These are phyloP conservation scores for Phytophthora sansomeana DNA, from an alignment of 352 stramenopile genomes.

Conservation along the genomic window DNA sequence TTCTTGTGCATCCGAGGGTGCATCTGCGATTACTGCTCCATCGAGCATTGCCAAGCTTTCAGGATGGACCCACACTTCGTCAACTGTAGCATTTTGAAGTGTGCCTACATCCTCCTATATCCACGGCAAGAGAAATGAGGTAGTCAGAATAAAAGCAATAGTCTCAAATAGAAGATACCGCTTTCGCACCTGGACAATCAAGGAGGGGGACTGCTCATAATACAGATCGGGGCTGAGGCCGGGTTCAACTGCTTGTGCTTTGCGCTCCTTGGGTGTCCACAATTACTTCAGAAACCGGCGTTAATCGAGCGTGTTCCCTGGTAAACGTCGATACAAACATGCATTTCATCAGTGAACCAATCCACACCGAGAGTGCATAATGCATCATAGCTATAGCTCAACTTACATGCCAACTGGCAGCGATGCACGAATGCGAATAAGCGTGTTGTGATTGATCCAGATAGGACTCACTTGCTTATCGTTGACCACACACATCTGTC, in stretches of 20 bases:
- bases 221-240: slow-evolving; percentile 61
- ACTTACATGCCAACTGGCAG: slow-evolving; percentile 76
- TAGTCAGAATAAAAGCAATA: slow-evolving; percentile 3
- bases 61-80: slow-evolving; percentile 79
- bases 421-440: slow-evolving; percentile 71
- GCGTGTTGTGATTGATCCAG: slow-evolving; percentile 80
- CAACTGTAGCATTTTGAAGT: slow-evolving; percentile 39
- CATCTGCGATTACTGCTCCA: slow-evolving; percentile 48
- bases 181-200: slow-evolving; percentile 56
- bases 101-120: slow-evolving; percentile 26
- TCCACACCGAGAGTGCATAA: not conserved
- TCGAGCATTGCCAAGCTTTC: slow-evolving; percentile 68
- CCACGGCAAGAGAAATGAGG: not conserved
- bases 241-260: slow-evolving; percentile 29
- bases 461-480: slow-evolving; percentile 87
- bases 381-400: not conserved
- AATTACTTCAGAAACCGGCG: slow-evolving; percentile 75
- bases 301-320: slow-evolving; percentile 76
- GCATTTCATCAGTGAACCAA: not conserved
- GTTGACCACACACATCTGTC: slow-evolving; percentile 88
- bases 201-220: slow-evolving; percentile 59
- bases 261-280: slow-evolving; percentile 81
- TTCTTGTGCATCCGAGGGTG: slow-evolving; percentile 42
- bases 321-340: not conserved
- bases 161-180: not conserved